A percentile compares a stretch with the other conserved stretches of the same genome.
These are phyloP conservation scores for Marsdenia floribunda DNA, from an alignment of 257 asterid species.

Conservation along the genomic window DNA sequence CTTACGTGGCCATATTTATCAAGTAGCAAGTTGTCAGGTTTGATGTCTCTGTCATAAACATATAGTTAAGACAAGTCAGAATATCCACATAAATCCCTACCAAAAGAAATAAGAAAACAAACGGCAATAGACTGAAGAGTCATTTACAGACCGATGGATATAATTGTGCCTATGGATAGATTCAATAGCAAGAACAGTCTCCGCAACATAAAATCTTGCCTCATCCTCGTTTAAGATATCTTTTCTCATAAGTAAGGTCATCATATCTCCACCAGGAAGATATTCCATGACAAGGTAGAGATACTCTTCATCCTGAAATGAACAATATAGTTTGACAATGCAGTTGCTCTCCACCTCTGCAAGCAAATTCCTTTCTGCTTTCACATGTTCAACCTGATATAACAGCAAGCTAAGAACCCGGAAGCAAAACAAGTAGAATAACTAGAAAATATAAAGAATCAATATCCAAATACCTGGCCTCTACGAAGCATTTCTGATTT, in stretches of 20 bases:
- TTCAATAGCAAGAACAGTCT: constrained; percentile 88
- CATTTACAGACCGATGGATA: constrained; percentile 66
- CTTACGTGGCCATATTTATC: constrained; percentile 88
- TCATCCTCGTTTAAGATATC: constrained; percentile 76
- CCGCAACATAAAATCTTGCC: constrained; percentile 88
- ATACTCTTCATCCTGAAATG: constrained; percentile 90
- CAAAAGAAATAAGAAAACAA: constrained; percentile 13
- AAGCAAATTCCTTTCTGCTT: constrained; percentile 93
- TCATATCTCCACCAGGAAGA: constrained; percentile 96
- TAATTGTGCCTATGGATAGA: constrained; percentile 86
- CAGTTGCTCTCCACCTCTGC: constrained; percentile 95
- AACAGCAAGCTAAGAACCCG: constrained; percentile 28
- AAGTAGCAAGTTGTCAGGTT: constrained; percentile 93
- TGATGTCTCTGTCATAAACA: constrained; percentile 70
- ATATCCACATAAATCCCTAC: constrained; percentile 9
- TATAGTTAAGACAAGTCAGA: constrained; percentile 26
- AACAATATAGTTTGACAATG: constrained; percentile 84
- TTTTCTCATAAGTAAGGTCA: constrained; percentile 91
- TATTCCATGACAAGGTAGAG: constrained; percentile 94
- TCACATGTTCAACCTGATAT: constrained; percentile 89
- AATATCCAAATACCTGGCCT: constrained; percentile 77
- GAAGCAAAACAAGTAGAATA: constrained; percentile 23
- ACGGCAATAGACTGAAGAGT: constrained; percentile 15
- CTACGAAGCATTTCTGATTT: constrained; percentile 99
- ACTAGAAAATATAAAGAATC: constrained; percentile 19